These are phyloP conservation scores for Tetrapyrgos nigripes DNA, from an alignment of 1,284 basidiomycete species.

Conservation along the genomic window DNA sequence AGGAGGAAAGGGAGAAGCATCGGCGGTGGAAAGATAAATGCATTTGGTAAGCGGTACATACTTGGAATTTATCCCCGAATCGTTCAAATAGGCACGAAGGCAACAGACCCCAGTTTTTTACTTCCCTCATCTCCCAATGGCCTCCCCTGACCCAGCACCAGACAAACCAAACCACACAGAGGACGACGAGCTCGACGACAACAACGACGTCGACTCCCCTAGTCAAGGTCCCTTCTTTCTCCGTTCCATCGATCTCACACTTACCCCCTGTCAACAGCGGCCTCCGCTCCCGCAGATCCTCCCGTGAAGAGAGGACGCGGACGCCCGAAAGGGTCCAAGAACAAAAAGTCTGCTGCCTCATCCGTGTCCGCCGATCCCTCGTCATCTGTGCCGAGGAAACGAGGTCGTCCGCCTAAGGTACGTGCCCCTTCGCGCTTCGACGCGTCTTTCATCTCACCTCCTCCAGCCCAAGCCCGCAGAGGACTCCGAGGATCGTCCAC, in stretches of 20 bases:
- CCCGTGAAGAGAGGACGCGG: conserved; percentile 74
- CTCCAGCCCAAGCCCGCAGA: conserved; percentile 61
- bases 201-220: conserved; percentile 39
- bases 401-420: conserved; percentile 83
- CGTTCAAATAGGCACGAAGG: too few relatives aligned
- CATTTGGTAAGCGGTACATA: too few relatives aligned
- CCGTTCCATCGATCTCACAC: conserved; percentile 9
- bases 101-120: conserved; percentile 58
- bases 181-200: conserved; percentile 51
- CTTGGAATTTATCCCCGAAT: too few relatives aligned
- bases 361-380: conserved; percentile 43
- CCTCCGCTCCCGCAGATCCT: conserved; percentile 25
- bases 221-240: conserved; percentile 42
- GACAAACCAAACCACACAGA: conserved; percentile 44
- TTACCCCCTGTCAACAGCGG: conserved; percentile 23
- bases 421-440: conserved; percentile 17
- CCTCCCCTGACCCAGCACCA: conserved; percentile 44
- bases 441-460: conserved; percentile 32
- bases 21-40: conserved; percentile 13
- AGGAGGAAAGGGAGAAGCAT: conserved; percentile 3
- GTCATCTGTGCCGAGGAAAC: conserved; percentile 52
- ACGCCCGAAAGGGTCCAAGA: conserved; percentile 83
- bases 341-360: conserved; percentile 66
- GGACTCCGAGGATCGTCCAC: conserved; percentile 52
- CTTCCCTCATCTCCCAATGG: conserved; percentile 50